Base-by-base conservation (phyloP, 768 basidiomycete species). In the Lactarius hatsudake region DNA sequence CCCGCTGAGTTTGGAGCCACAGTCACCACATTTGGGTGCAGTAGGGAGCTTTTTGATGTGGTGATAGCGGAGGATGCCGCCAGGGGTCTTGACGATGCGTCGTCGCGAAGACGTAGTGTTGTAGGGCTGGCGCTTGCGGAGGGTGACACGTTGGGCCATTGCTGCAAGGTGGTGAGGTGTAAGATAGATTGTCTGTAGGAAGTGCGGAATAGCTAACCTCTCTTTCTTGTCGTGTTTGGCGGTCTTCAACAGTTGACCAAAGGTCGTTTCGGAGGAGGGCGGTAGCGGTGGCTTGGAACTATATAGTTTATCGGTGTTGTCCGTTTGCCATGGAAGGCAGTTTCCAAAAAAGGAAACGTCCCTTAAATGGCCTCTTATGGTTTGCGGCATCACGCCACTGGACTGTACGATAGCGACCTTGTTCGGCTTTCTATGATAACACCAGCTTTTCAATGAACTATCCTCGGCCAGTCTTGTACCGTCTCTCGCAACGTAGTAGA, bases 71-170 rank as follows among this genome's bases (percentile, higher is more conserved):
- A 98, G 90, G 81, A 91, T 94, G 72, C 97, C 97, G 81, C 96
- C 97, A 63, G 97, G 97, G 43, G 97, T 98, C 86, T 98, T 98
- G 68, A 98, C 88, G 72, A 98, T 86, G 73, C 95, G 90, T 77
- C 96, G 86, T 77, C 94, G 88, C 86, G 90, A 95, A 66, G 96
- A 98, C 74, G 89, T 88, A 80, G 97, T 98, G 88, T 97, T 98
- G 86, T 99, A 97, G 26, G 94, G 88, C 73, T 90, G 89, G 78
- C 97, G 94, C 82, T 97, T 99, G 84, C 97, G 91, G 83, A 99
- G 94, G 75, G 95, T 97, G 75, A 99, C 96, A 78, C 97, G 94
- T 88, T 98, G 96, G 81, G 94, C 94, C 96, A 98, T 98, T 81
- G 71, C 28, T 68, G 63, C 17, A 54, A 32, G 20, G 45, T 23